Base-by-base conservation (phyloP, 768 basidiomycete genomes). In the Wakefieldia striispora region DNA sequence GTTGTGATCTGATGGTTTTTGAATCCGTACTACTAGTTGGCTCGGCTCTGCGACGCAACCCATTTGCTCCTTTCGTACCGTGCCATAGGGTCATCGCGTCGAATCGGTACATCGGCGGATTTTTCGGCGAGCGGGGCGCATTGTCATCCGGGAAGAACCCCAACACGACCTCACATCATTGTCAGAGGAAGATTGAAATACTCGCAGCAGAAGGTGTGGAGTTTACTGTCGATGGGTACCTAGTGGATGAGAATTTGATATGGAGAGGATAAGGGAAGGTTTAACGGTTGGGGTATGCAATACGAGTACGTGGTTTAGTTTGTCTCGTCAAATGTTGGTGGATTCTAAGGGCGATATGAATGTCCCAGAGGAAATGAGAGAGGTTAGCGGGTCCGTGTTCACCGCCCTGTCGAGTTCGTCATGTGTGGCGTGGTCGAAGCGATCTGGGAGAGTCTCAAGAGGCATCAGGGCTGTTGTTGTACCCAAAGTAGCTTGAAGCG, bases 41-140 rank as follows among this genome's bases (percentile, higher is more conserved):
- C 17, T 73, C 69, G 27, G 86, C 84, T 0, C 66, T 88, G 23
- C 72, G 80, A 36, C 74, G 71, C 43, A 87, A 88, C 56, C 84
- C 86, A 0, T 88, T 87, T 62, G 75, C 76, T 4, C 86, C 86
- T 0, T 75, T 71, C 50, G 73, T 88, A 5, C 86, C 86, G 0
- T 88, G 86, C 51, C 86, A 88, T 57, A 79, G 86, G 29, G 75
- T 88, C 45, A 77, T 88, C 13, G 81, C 84, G 0, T 79, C 82
- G 0, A 79, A 75, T 53, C 62, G 75, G 11, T 83, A 74, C 46
- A 70, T 86, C 12, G 85, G 84, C 3, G 86, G 86, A 0, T 86
- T 81, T 59, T 70, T 66, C 35, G 84, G 83, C 16, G 80, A 84
- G 63, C 83, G 82, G 80, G 78, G 75, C 4, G 71, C 66, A 26